Evolutionary conservation across 1,284 basidiomycete genomes (phyloP).

Genomic region (Butyriboletus appendiculatus): DNA sequence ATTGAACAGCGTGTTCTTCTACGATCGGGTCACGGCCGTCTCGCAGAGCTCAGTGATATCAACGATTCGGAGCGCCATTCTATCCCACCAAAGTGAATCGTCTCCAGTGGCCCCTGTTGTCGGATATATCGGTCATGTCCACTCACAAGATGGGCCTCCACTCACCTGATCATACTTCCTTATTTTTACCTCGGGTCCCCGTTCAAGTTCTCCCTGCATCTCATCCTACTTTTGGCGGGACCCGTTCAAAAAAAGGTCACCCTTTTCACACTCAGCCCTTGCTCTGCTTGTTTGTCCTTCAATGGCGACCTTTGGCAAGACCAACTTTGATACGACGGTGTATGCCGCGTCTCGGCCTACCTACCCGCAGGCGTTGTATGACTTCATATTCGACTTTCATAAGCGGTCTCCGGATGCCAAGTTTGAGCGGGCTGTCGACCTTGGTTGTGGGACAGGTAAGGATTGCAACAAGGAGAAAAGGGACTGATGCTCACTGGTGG

Average conservation of each 20-base stretch:
- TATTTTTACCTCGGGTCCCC: background rate
- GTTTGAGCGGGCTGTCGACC: slow-evolving; percentile 63
- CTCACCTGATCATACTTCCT: background rate
- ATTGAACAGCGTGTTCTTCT: background rate
- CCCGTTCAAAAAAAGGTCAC: background rate
- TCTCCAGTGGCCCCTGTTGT: background rate
- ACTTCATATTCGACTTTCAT: slow-evolving; percentile 61
- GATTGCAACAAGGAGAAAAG: background rate
- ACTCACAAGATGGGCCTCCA: background rate
- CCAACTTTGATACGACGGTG: slow-evolving; percentile 47
- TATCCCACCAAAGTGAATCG: background rate
- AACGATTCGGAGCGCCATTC: background rate
- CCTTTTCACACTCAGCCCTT: background rate
- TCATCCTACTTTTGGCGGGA: background rate
- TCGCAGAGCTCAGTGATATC: background rate
- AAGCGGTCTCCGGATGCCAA: slow-evolving; percentile 36
- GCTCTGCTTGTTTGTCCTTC: background rate
- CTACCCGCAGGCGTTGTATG: slow-evolving; percentile 64
- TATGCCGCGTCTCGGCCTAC: slow-evolving; percentile 66
- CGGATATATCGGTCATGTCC: background rate
- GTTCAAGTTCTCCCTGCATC: background rate
- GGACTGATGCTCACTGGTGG: slow-evolving; percentile 40
- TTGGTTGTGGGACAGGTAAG: slow-evolving; percentile 75
- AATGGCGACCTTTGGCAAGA: slow-evolving; percentile 16
- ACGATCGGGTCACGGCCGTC: background rate